phyloP scores from a whole-genome alignment of 108 stramenopile genomes.

The Poteriospumella lacustris region DNA sequence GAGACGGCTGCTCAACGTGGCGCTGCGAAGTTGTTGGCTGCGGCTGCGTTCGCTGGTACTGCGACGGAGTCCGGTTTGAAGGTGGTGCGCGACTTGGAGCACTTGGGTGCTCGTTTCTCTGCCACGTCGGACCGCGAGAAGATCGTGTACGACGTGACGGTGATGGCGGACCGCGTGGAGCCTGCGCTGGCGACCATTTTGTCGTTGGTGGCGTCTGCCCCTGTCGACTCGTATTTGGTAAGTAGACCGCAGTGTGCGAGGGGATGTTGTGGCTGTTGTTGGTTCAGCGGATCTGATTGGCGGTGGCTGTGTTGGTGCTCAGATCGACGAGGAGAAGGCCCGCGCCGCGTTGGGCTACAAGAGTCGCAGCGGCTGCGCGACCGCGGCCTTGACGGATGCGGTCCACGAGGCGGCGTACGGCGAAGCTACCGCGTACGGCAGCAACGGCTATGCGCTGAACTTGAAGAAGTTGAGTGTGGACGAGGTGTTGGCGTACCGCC shows the following conservation, averaged over 20 bases:
- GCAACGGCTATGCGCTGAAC: background rate
- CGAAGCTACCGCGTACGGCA: background rate
- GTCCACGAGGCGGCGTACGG: conserved; percentile 23
- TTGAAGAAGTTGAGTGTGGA: background rate
- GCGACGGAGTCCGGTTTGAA: background rate
- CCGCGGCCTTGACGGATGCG: background rate
- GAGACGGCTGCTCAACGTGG: background rate
- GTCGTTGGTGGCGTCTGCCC: background rate
- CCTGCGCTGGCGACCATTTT: background rate
- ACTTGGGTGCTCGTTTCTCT: background rate
- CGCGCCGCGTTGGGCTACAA: too few relatives aligned
- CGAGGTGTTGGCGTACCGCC: background rate
- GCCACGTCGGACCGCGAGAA: conserved; percentile 9
- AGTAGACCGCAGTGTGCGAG: too few relatives aligned
- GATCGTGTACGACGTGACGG: conserved; percentile 4
- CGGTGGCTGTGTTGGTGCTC: too few relatives aligned
- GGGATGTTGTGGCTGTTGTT: too few relatives aligned
- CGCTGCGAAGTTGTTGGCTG: conserved; percentile 11
- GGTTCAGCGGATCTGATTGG: too few relatives aligned
- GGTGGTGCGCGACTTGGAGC: background rate
- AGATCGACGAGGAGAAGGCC: too few relatives aligned
- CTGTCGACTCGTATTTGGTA: conserved; percentile 21
- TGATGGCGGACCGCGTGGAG: background rate
- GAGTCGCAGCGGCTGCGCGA: background rate
- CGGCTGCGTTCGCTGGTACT: conserved; percentile 18